Evolutionary conservation across 768 basidiomycete genomes (phyloP).

Genomic region (Cubamyces sp.): DNA sequence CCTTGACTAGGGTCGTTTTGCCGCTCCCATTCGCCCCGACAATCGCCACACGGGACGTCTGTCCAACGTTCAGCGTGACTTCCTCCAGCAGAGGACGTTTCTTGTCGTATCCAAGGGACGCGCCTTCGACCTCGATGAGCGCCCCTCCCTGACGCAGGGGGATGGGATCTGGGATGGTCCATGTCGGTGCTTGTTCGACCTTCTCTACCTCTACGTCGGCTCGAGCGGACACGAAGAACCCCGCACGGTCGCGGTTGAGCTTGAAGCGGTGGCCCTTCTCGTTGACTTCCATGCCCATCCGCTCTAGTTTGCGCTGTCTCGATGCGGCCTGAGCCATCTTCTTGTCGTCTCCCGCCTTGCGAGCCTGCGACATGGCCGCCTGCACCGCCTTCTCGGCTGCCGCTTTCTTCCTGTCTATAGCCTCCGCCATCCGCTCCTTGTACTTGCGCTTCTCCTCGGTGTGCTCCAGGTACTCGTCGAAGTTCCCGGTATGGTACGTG

Average conservation of each 20-base stretch:
- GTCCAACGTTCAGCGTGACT: conserved; percentile 27
- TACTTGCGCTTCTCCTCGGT: conserved; percentile 29
- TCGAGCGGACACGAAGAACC: conserved; percentile 18
- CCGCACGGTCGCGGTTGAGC: conserved; percentile 29
- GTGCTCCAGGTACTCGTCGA: conserved; percentile 28
- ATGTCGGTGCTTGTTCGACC: conserved; percentile 23
- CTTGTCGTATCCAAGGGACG: conserved; percentile 22
- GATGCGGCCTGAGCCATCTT: conserved; percentile 23
- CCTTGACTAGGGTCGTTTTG: conserved; percentile 30
- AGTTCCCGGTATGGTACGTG: conserved; percentile 27
- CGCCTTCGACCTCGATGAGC: conserved; percentile 28
- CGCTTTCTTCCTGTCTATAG: conserved; percentile 25
- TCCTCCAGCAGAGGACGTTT: conserved; percentile 19
- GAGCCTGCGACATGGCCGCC: conserved; percentile 25
- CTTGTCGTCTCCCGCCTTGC: conserved; percentile 30
- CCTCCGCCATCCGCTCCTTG: conserved; percentile 22
- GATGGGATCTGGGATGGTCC: conserved; percentile 25
- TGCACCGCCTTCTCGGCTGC: conserved; percentile 29
- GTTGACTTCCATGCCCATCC: conserved; percentile 29
- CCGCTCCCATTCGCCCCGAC: conserved; percentile 32
- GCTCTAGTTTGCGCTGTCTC: conserved; percentile 21
- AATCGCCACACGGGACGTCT: conserved; percentile 25
- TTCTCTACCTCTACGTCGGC: conserved; percentile 24
- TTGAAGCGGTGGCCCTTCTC: conserved; percentile 32
- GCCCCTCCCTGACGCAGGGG: conserved; percentile 27